These are phyloP conservation scores for Apophysomyces variabilis DNA, from an alignment of 371 early-diverging fungal species.

Conservation along the genomic window DNA sequence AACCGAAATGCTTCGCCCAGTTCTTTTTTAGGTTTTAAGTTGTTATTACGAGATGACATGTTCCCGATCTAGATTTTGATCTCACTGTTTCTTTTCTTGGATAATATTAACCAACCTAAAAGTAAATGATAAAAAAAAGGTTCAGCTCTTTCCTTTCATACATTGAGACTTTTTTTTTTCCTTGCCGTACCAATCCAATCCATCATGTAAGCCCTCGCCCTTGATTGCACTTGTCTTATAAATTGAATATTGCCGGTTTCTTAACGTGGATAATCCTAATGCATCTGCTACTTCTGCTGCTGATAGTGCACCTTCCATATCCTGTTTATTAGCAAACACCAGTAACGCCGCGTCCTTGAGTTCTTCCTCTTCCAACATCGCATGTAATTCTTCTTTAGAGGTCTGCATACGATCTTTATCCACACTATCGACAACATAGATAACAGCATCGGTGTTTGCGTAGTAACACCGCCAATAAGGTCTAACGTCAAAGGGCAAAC, in stretches of 20 bases:
- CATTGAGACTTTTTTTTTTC: background rate
- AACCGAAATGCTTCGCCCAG: too few relatives aligned
- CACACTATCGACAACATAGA: conserved; percentile 95
- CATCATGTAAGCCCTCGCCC: conserved; percentile 96
- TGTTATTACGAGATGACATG: too few relatives aligned
- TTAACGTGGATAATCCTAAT: conserved; percentile 80
- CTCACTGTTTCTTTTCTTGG: conserved; percentile 52
- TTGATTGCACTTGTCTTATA: conserved; percentile 93
- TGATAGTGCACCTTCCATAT: conserved; percentile 88
- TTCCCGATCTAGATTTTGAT: background rate
- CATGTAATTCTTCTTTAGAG: conserved; percentile 87
- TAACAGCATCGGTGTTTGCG: conserved; percentile 90
- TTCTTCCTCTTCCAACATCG: conserved; percentile 91
- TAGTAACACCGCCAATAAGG: conserved; percentile 68
- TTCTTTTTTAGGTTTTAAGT: too few relatives aligned
- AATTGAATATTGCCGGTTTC: conserved; percentile 90
- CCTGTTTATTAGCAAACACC: conserved; percentile 93
- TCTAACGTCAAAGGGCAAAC: conserved; percentile 15
- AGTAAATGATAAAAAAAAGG: conserved; percentile 4
- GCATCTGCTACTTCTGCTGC: conserved; percentile 87
- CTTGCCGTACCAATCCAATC: conserved; percentile 74
- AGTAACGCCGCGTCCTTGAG: conserved; percentile 81
- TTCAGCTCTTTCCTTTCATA: background rate
- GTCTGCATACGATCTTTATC: conserved; percentile 90
- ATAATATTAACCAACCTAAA: conserved; percentile 55